Evolutionary conservation across 345 rosid genomes (phyloP).

Genomic region (Laguncularia racemosa): DNA sequence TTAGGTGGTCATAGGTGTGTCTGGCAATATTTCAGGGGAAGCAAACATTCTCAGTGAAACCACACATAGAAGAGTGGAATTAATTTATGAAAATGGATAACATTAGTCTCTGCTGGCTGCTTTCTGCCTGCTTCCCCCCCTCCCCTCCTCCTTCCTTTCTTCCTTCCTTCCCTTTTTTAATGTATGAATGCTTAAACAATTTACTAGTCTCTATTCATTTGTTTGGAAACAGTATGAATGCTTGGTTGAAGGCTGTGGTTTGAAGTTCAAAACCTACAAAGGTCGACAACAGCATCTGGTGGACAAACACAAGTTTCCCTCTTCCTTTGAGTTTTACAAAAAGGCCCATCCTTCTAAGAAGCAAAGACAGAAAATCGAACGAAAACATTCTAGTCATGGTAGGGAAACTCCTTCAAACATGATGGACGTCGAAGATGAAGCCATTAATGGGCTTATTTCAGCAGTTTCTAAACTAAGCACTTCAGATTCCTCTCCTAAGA

Average conservation of each 20-base stretch:
- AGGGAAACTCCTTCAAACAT: constrained; percentile 31
- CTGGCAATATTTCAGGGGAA: too few species aligned
- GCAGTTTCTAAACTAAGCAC: constrained; percentile 77
- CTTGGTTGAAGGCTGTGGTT: constrained; percentile 83
- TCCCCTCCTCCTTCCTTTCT: too few species aligned
- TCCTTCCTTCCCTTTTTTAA: too few species aligned
- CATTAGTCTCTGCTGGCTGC: too few species aligned
- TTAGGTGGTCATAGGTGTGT: too few species aligned
- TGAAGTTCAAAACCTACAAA: constrained; percentile 73
- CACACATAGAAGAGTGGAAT: too few species aligned
- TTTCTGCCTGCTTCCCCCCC: too few species aligned
- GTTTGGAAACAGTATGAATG: constrained; percentile 63
- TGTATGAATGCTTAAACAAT: neutral
- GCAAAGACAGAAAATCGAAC: constrained; percentile 57
- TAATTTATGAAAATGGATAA: too few species aligned
- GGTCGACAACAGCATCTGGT: constrained; percentile 72
- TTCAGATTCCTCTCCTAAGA: constrained; percentile 61
- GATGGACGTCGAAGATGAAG: constrained; percentile 78
- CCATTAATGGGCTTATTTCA: constrained; percentile 61
- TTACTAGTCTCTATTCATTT: neutral
- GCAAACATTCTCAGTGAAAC: too few species aligned
- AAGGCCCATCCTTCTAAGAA: constrained; percentile 68
- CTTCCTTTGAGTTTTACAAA: constrained; percentile 77
- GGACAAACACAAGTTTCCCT: constrained; percentile 88
- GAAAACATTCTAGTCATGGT: constrained; percentile 20